A percentile compares a stretch with the other conserved stretches of the same genome.
phyloP scores from a whole-genome alignment of 169 alveolate genomes.

The Plasmodium chabaudi region DNA sequence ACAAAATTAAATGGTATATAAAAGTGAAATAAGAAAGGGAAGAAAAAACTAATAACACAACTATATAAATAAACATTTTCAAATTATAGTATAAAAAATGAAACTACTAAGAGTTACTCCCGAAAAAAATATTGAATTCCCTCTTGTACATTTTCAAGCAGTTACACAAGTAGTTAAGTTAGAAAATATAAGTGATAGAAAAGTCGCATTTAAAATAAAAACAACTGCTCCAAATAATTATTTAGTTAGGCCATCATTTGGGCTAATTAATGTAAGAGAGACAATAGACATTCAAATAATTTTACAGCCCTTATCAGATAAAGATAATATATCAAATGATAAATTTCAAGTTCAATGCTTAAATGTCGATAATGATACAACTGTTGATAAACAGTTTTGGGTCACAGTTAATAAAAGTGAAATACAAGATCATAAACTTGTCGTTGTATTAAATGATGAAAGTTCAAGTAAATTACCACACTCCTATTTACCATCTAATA shows the following conservation, averaged over 20 bases:
- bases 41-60: no score
- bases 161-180: slow-evolving; percentile 86
- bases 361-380: slow-evolving; percentile 82
- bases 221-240: slow-evolving; percentile 92
- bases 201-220: slow-evolving; percentile 90
- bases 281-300: slow-evolving; percentile 87
- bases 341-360: slow-evolving; percentile 88
- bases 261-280: slow-evolving; percentile 87
- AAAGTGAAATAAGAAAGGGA: no score
- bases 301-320: slow-evolving; percentile 89
- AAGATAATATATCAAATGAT: slow-evolving; percentile 86
- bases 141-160: slow-evolving; percentile 89
- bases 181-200: slow-evolving; percentile 86
- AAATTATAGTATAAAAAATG: slow-evolving; percentile 23
- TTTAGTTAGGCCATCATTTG: slow-evolving; percentile 90
- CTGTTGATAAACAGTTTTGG: slow-evolving; percentile 90
- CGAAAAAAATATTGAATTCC: slow-evolving; percentile 89
- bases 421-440: slow-evolving; percentile 87
- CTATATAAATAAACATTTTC: no score
- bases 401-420: slow-evolving; percentile 85
- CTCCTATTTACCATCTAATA: slow-evolving; percentile 80
- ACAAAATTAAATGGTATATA: no score
- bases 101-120: slow-evolving; percentile 87
- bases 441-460: slow-evolving; percentile 88
- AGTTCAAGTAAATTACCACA: slow-evolving; percentile 78